Evolutionary conservation across 805 yeast genomes (phyloP).

Genomic region (Metschnikowia cubensis): DNA sequence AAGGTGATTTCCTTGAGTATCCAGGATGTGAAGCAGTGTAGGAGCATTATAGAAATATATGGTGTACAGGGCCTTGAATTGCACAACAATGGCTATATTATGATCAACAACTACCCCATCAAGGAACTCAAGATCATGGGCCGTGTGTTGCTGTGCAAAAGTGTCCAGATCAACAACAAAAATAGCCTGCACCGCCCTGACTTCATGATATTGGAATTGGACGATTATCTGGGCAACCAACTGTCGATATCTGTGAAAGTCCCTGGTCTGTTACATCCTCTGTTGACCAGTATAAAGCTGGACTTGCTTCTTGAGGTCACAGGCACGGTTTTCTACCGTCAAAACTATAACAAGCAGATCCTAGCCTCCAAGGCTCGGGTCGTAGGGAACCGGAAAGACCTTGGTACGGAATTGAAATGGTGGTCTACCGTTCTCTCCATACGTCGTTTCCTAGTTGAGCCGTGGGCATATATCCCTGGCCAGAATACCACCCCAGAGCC

Average conservation of each 20-base stretch:
- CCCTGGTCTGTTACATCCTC: slow-evolving; percentile 12
- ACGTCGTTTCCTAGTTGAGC: slow-evolving; percentile 18
- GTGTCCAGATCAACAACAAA: slow-evolving; percentile 1
- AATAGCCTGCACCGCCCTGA: slow-evolving; percentile 6
- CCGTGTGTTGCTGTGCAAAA: slow-evolving; percentile 18
- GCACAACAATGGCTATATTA: slow-evolving; percentile 12
- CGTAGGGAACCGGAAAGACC: slow-evolving; percentile 16
- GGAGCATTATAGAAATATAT: slow-evolving; percentile 13
- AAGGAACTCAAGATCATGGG: slow-evolving; percentile 25
- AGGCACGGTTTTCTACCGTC: slow-evolving; percentile 17
- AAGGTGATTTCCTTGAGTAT: slow-evolving; percentile 25
- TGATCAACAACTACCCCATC: slow-evolving; percentile 36
- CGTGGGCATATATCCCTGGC: slow-evolving; percentile 25
- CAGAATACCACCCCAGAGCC: background rate
- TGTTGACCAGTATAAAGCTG: slow-evolving; percentile 14
- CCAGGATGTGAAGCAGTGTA: slow-evolving; percentile 23
- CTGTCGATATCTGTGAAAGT: slow-evolving; percentile 28
- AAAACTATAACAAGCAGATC: slow-evolving; percentile 7
- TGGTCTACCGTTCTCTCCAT: slow-evolving; percentile 27
- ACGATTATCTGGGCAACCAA: slow-evolving; percentile 30
- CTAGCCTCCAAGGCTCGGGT: slow-evolving; percentile 9
- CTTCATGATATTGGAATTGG: slow-evolving; percentile 23
- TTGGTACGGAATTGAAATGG: slow-evolving; percentile 24
- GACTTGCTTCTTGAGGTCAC: slow-evolving; percentile 25
- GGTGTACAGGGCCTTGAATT: slow-evolving; percentile 15